Evolutionary conservation across 257 asterid species (phyloP).

Genomic region (Ophiorrhiza pumila): DNA sequence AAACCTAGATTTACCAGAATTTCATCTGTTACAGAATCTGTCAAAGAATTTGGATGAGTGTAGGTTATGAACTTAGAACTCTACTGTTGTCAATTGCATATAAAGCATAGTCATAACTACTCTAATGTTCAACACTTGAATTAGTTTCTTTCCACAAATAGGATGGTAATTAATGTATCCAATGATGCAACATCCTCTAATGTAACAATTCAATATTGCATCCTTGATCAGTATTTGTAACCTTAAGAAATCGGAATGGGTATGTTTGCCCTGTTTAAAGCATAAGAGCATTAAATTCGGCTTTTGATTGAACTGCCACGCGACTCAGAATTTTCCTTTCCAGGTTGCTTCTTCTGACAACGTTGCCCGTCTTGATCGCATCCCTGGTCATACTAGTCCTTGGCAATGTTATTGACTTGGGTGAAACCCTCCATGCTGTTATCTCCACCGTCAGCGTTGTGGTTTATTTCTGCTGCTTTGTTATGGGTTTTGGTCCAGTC

Average conservation of each 20-base stretch:
- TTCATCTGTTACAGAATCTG: conserved; percentile 2
- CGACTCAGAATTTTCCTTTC: conserved; percentile 1
- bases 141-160: neutral
- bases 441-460: conserved; percentile 78
- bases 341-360: conserved; percentile 81
- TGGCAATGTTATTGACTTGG: conserved; percentile 59
- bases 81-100: neutral
- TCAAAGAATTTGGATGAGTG: neutral
- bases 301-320: neutral
- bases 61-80: neutral
- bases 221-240: neutral
- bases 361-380: conserved; percentile 62
- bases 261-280: neutral
- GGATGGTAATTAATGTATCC: neutral
- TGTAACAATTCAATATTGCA: neutral
- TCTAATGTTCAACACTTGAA: neutral
- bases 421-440: conserved; percentile 51
- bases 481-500: conserved; percentile 90
- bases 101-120: neutral
- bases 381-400: conserved; percentile 64
- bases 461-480: conserved; percentile 84
- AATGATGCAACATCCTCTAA: neutral
- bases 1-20: neutral
- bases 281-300: neutral
- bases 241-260: neutral